Evolutionary conservation across 805 yeast species (phyloP), one percentile per base, ranked within the genome.

Genomic region (Candida maris): DNA sequence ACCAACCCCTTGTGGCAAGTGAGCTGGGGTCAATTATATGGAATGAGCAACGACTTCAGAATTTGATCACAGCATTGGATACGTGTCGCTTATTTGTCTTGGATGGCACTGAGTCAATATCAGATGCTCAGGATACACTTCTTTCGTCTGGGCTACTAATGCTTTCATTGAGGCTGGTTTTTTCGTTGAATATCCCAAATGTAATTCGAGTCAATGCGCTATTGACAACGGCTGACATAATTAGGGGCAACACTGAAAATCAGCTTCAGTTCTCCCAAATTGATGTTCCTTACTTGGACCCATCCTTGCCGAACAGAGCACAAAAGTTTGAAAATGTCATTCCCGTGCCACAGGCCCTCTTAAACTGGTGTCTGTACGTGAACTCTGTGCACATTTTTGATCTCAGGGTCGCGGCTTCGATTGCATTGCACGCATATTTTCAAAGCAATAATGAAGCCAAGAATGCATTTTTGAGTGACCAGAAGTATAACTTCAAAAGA

Each of bases 221-320:
- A 21, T 63, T 80, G 4, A 78, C 95, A 0, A 77, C 86, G 2
- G 88, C 94, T 2, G 91, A 82, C 44, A 65, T 89, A 21, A 81
- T 93, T 4, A 63, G 79, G 32, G 72, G 77, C 20, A 87, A 88
- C 55, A 59, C 68, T 3, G 73, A 67, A 2, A 71, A 84, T 22
- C 98, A 93, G 58, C 62, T 65, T 10, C 77, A 77, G 39, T 82
- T 91, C 49, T 70, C 87, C 1, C 79, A 78, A 37, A 79, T 91
- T 10, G 97, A 93, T 58, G 96, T 93, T 6, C 98, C 98, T 0
- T 86, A 81, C 54, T 68, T 89, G 37, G 97, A 87, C 52, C 87
- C 96, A 8, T 49, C 56, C 34, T 44, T 61, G 29, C 65, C 65
- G 8, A 17, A 39, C 3, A 13, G 50, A 7, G 57, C 57, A 6